Evolutionary conservation across 2,329 filamentous ascomycete species (phyloP), one percentile per base, ranked within the genome.

Genomic region (Cadophora gregata): DNA sequence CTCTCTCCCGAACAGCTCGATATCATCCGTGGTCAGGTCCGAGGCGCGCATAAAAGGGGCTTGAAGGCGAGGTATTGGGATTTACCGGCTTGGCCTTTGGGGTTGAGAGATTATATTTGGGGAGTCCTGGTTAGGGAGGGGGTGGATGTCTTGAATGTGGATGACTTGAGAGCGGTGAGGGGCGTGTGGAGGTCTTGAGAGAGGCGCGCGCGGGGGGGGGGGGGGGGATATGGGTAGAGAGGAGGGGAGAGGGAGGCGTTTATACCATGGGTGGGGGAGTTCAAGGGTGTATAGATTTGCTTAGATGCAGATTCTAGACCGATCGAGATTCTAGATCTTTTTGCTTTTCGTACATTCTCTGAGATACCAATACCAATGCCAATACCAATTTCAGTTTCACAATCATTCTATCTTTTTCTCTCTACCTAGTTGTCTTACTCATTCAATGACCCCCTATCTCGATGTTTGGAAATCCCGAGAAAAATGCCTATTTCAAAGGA

Each of bases 61-160:
- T 77, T 90, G 58, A 83, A 84, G 72, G 82, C 82, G 4, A 77
- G 88, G 63, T 90, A 89, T 72, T 90, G 88, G 88, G 84, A 84
- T 27, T 77, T 85, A 10, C 88, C 88, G 0, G 75, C 76, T 19
- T 89, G 86, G 86, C 87, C 87, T 1, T 72, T 85, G 7, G 78
- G 79, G 21, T 72, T 83, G 47, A 79, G 87, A 58, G 84, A 89
- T 73, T 79, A 80, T 59, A 78, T 90, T 9, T 90, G 88, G 87
- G 78, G 82, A 62, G 77, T 82, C 1, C 72, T 90, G 38, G 74
- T 85, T 12, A 75, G 80, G n/a, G 85, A 87, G 69, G 87, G 85
- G 0, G 84, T 86, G 4, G 87, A 88, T 74, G 77, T 89, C 53
- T 72, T 90, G 61, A 90, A 88, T 74, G 85, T 86, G 5, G 88